phyloP scores from a whole-genome alignment of 257 asterid species.

The Knoxia roxburghii region DNA sequence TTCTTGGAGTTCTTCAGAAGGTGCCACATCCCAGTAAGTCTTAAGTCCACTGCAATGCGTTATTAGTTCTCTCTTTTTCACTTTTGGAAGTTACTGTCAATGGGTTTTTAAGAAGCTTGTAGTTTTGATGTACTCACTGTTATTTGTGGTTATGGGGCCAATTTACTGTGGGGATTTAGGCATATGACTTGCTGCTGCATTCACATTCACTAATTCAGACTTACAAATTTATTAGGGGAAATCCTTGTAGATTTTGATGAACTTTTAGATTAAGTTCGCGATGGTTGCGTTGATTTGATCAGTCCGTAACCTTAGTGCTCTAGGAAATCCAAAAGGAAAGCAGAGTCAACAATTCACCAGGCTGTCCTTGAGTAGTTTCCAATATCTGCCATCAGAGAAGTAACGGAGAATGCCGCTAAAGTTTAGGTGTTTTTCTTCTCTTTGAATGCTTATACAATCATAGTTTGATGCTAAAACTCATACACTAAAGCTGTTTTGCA shows the following conservation, averaged over 20 bases:
- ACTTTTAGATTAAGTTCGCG: too few relatives aligned
- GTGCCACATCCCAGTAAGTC: constrained; percentile 61
- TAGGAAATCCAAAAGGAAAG: too few relatives aligned
- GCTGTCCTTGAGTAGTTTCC: too few relatives aligned
- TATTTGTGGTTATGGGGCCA: not conserved
- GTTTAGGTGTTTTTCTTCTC: not conserved
- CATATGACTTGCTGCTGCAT: not conserved
- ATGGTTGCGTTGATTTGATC: not conserved
- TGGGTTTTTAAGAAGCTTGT: not conserved
- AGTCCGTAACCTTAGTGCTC: not conserved
- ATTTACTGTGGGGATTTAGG: not conserved
- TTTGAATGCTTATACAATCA: not conserved
- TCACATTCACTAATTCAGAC: not conserved
- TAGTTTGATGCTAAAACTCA: not conserved
- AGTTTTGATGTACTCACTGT: not conserved
- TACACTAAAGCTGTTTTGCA: not conserved
- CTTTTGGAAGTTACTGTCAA: not conserved
- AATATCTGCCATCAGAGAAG: not conserved
- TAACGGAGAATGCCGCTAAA: not conserved
- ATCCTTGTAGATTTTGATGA: not conserved
- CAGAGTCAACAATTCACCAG: not conserved
- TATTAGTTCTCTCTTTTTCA: not conserved
- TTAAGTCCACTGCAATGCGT: not conserved
- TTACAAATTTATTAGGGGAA: not conserved
- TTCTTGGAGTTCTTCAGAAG: constrained; percentile 58